These are phyloP conservation scores for Penicillium sp. DNA, from an alignment of 2,329 filamentous ascomycete species.

Conservation along the genomic window DNA sequence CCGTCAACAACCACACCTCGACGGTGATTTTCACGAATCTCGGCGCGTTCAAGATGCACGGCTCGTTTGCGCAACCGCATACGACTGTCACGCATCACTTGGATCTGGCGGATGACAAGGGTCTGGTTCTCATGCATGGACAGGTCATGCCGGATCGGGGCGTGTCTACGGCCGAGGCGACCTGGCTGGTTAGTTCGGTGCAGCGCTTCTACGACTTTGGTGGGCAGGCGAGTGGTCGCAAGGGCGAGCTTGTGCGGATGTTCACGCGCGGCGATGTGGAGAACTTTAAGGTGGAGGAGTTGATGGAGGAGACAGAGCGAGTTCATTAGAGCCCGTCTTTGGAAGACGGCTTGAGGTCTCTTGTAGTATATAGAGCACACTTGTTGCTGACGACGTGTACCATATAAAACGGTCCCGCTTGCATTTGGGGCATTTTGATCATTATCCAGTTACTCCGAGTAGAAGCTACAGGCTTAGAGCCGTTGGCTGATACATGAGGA, in stretches of 20 bases:
- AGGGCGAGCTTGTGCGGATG: conserved; percentile 73
- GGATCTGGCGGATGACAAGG: conserved; percentile 73
- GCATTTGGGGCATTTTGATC: neutral
- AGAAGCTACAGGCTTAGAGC: too few species aligned
- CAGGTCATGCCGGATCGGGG: conserved; percentile 74
- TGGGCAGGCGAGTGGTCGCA: conserved; percentile 61
- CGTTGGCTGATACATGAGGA: neutral
- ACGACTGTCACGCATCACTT: conserved; percentile 91
- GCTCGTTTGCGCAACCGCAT: conserved; percentile 87
- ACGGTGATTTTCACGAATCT: conserved; percentile 92
- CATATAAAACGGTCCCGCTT: neutral
- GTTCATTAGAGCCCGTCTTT: conserved; percentile 53
- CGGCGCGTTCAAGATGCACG: conserved; percentile 87
- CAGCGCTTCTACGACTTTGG: conserved; percentile 81
- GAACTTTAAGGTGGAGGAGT: conserved; percentile 77
- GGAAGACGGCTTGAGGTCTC: conserved; percentile 2
- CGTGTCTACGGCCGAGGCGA: conserved; percentile 77
- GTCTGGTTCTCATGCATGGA: conserved; percentile 83
- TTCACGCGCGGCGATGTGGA: conserved; percentile 75
- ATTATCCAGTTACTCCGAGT: neutral
- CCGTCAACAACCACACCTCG: conserved; percentile 59
- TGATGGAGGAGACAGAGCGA: conserved; percentile 86
- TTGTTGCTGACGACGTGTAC: neutral
- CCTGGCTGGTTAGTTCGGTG: conserved; percentile 87
- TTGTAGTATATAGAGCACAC: neutral